These are phyloP conservation scores for Flaveria sonorensis DNA, from an alignment of 129 eudicot genomes.

Conservation along the genomic window DNA sequence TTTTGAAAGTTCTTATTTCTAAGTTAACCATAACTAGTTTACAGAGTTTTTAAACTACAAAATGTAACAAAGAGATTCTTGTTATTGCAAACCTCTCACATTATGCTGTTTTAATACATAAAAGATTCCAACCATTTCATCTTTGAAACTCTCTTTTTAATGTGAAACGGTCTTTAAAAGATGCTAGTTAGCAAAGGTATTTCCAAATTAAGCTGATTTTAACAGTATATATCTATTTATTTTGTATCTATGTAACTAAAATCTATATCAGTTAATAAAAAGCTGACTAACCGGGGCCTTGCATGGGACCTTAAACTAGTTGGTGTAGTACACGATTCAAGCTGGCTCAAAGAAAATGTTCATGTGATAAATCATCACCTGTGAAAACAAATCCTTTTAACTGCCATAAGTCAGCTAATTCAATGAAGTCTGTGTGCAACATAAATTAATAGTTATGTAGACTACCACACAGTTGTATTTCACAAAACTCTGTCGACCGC, in stretches of 20 bases:
- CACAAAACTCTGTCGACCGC: slow-evolving; percentile 51
- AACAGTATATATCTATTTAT: background rate
- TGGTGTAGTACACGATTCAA: background rate
- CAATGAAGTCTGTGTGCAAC: slow-evolving; percentile 23
- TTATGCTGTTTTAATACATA: background rate
- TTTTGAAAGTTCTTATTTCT: background rate
- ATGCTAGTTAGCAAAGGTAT: slow-evolving; percentile 5
- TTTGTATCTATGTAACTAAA: background rate
- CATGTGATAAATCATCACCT: slow-evolving; percentile 6
- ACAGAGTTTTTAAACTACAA: background rate
- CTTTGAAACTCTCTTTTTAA: background rate
- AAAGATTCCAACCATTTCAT: background rate
- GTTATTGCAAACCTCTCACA: background rate
- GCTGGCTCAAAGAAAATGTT: slow-evolving; percentile 20
- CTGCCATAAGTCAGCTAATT: slow-evolving; percentile 16
- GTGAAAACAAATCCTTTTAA: slow-evolving; percentile 19
- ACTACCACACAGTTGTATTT: slow-evolving; percentile 51
- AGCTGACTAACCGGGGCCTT: slow-evolving; percentile 12
- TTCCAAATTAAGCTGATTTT: background rate
- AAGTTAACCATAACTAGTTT: background rate
- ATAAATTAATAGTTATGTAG: slow-evolving; percentile 31
- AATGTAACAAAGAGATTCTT: background rate
- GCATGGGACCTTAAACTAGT: slow-evolving; percentile 8
- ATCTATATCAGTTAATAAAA: background rate
- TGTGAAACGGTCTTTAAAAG: background rate